These are phyloP conservation scores for Oryza longistaminata DNA, from an alignment of 176 grass and related monocot species.

Conservation along the genomic window DNA sequence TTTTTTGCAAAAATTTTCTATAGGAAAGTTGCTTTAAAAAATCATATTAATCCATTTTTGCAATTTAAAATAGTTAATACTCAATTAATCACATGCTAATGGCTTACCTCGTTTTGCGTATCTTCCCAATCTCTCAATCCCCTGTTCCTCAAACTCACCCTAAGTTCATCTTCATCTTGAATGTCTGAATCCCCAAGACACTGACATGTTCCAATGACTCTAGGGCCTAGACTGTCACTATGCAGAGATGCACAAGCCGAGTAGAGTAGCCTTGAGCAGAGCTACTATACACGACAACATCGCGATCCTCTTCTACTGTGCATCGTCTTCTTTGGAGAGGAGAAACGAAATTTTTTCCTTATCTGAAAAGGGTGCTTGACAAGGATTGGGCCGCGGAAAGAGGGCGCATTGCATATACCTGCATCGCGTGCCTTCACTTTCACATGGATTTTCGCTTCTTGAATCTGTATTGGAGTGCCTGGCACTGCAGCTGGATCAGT, in stretches of 20 bases:
- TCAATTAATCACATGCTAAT: no score
- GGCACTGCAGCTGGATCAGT: not conserved
- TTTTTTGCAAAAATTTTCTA: no score
- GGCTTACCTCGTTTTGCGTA: no score
- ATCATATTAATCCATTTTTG: no score
- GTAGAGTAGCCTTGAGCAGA: not conserved
- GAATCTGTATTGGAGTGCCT: not conserved
- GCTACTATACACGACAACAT: not conserved
- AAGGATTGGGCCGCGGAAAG: conserved; percentile 7
- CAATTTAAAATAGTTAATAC: no score
- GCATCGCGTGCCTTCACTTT: conserved; percentile 1
- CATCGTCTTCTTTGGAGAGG: not conserved
- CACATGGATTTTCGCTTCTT: not conserved
- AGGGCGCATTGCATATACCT: not conserved
- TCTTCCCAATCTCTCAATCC: no score
- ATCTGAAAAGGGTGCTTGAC: conserved; percentile 21
- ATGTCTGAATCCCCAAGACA: not conserved
- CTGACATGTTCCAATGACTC: not conserved
- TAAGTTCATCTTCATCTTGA: no score
- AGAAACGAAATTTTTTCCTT: not conserved
- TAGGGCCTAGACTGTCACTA: not conserved
- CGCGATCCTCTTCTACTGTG: not conserved
- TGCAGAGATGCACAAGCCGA: not conserved
- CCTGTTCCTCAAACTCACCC: no score
- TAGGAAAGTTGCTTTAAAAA: no score